Evolutionary conservation across 1,284 basidiomycete species (phyloP).

Genomic region (Dichomitus squalens): DNA sequence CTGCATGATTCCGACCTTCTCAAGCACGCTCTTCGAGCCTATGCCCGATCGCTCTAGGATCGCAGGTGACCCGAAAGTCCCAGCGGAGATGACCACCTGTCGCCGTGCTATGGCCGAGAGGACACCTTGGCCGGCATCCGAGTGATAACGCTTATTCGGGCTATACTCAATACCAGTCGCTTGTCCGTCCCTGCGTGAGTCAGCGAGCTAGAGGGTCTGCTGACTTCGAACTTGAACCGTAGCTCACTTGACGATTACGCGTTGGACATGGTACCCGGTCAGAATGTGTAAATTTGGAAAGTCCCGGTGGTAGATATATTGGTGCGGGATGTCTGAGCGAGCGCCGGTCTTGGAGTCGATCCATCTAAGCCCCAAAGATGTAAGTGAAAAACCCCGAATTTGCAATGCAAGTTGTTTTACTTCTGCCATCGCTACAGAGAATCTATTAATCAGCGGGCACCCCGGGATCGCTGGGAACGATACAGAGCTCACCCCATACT

Average conservation of each 20-base stretch:
- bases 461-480: neutral
- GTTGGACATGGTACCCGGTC: constrained; percentile 30
- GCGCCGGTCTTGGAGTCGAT: constrained; percentile 50
- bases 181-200: constrained; percentile 42
- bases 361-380: constrained; percentile 38
- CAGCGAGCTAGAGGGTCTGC: neutral
- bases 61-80: constrained; percentile 55
- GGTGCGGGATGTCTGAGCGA: constrained; percentile 57
- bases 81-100: constrained; percentile 51
- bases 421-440: constrained; percentile 20
- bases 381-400: neutral
- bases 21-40: constrained; percentile 37
- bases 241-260: constrained; percentile 29
- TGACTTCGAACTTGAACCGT: neutral
- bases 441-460: neutral
- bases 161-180: constrained; percentile 62
- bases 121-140: constrained; percentile 24
- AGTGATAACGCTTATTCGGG: constrained; percentile 36
- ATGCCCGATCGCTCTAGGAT: constrained; percentile 50
- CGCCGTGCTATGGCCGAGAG: constrained; percentile 40
- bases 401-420: constrained; percentile 5
- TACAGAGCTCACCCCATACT: constrained; percentile 28
- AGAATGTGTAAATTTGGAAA: constrained; percentile 26
- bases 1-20: constrained; percentile 40
- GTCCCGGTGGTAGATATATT: constrained; percentile 55